phyloP scores from a whole-genome alignment of 768 basidiomycete species.

The Suillus bovinus region DNA sequence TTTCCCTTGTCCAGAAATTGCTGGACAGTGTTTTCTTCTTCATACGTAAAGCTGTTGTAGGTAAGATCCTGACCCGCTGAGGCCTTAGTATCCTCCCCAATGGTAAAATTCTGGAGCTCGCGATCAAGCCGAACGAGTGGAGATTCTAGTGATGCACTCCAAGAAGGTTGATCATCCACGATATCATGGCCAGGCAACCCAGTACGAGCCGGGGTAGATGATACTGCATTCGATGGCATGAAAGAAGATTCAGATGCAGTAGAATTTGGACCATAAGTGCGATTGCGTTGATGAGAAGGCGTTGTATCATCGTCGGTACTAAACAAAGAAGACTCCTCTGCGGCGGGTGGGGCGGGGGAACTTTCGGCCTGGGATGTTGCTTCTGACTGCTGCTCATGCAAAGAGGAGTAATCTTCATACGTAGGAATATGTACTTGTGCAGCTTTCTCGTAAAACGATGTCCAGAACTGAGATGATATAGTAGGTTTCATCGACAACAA shows the following conservation, averaged over 20 bases:
- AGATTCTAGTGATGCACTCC: constrained; percentile 74
- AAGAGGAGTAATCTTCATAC: constrained; percentile 64
- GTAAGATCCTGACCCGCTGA: constrained; percentile 22
- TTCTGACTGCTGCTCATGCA: constrained; percentile 50
- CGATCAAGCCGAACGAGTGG: constrained; percentile 69
- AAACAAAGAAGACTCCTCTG: constrained; percentile 12
- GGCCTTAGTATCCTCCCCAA: constrained; percentile 38
- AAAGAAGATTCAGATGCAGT: constrained; percentile 71
- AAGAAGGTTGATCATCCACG: constrained; percentile 55
- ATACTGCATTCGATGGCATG: constrained; percentile 68
- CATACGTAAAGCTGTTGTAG: constrained; percentile 32
- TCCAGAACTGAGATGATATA: constrained; percentile 75
- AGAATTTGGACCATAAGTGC: constrained; percentile 41
- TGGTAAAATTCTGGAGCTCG: constrained; percentile 56
- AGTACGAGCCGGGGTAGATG: constrained; percentile 71
- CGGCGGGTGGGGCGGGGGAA: constrained; percentile 17
- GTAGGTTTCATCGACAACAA: not conserved
- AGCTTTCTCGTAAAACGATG: constrained; percentile 92
- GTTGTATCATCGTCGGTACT: constrained; percentile 14
- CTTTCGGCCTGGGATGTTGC: constrained; percentile 18
- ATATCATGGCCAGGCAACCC: constrained; percentile 37
- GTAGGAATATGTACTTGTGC: constrained; percentile 84
- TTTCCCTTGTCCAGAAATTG: constrained; percentile 44
- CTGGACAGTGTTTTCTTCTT: constrained; percentile 30
- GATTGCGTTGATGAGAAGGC: constrained; percentile 13